phyloP scores from a whole-genome alignment of 2,329 filamentous ascomycete species.

The Hypoxylon sp. region DNA sequence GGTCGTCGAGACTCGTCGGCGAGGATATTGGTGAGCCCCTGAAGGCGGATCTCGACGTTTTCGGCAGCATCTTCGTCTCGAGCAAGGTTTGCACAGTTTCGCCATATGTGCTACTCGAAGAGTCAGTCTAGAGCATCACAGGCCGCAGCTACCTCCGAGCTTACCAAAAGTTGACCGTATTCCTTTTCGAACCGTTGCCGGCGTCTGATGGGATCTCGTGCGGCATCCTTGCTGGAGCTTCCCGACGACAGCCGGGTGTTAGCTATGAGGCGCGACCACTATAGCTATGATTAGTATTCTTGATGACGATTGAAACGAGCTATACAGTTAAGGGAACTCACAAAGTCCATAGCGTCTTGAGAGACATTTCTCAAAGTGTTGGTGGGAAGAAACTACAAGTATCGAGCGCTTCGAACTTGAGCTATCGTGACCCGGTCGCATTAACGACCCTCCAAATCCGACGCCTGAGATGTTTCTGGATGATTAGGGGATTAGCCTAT shows the following conservation, averaged over 20 bases:
- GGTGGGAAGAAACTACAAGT: conserved; percentile 29
- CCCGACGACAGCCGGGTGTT: conserved; percentile 71
- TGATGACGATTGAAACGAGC: conserved; percentile 13
- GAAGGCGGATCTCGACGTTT: conserved; percentile 72
- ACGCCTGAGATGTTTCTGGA: conserved; percentile 41
- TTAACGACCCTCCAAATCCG: conserved; percentile 38
- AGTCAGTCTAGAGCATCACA: background rate
- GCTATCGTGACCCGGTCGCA: conserved; percentile 32
- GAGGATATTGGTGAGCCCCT: conserved; percentile 79
- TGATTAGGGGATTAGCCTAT: conserved; percentile 39
- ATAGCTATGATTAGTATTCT: conserved; percentile 39
- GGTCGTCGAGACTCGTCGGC: conserved; percentile 91
- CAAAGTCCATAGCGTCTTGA: conserved; percentile 70
- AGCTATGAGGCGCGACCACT: conserved; percentile 79
- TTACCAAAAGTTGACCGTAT: conserved; percentile 73
- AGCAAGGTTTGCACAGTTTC: conserved; percentile 71
- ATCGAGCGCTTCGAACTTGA: conserved; percentile 13
- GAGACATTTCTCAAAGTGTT: conserved; percentile 61
- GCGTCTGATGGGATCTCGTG: conserved; percentile 74
- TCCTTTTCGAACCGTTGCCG: conserved; percentile 77
- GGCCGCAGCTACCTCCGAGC: conserved; percentile 38
- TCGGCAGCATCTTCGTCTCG: conserved; percentile 74
- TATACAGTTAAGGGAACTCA: conserved; percentile 54
- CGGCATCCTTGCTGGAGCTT: conserved; percentile 70
- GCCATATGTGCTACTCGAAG: conserved; percentile 68